phyloP scores from a whole-genome alignment of 768 basidiomycete genomes.

The Leccinum incarnatum region DNA sequence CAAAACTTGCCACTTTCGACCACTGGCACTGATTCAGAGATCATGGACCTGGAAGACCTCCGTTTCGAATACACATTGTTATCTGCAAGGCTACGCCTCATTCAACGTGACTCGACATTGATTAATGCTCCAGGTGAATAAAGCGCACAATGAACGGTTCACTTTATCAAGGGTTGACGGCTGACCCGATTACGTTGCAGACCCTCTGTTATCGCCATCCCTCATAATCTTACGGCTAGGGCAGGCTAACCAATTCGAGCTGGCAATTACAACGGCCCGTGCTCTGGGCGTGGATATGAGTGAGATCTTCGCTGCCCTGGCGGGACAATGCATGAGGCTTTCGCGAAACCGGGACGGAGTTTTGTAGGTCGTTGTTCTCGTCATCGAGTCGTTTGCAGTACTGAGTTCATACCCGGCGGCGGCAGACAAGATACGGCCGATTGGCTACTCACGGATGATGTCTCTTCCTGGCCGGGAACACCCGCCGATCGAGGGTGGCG shows the following conservation, averaged over 20 bases:
- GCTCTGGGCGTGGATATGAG: conserved; percentile 83
- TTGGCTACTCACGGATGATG: conserved; percentile 82
- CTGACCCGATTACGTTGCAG: conserved; percentile 35
- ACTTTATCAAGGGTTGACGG: conserved; percentile 11
- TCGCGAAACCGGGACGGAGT: conserved; percentile 58
- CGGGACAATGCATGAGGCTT: conserved; percentile 75
- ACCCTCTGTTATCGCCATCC: conserved; percentile 51
- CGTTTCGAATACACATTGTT: conserved; percentile 75
- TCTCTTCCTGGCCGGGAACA: conserved; percentile 82
- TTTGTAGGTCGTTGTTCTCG: conserved; percentile 43
- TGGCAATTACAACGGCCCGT: conserved; percentile 74
- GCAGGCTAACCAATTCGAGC: conserved; percentile 74
- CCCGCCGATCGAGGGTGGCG: conserved; percentile 81
- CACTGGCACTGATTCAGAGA: conserved; percentile 63
- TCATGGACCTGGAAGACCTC: conserved; percentile 78
- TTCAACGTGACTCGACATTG: conserved; percentile 61
- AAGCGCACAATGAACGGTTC: conserved; percentile 3
- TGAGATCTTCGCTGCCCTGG: conserved; percentile 75
- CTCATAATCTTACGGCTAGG: conserved; percentile 77
- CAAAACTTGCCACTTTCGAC: conserved; percentile 77
- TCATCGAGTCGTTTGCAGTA: background rate
- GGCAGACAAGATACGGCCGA: conserved; percentile 66
- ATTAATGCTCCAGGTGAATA: conserved; percentile 63
- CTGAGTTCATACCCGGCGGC: conserved; percentile 5
- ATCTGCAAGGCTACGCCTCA: conserved; percentile 72